These are phyloP conservation scores for Lactifluus rugatus DNA, from an alignment of 768 basidiomycete genomes.

Conservation along the genomic window DNA sequence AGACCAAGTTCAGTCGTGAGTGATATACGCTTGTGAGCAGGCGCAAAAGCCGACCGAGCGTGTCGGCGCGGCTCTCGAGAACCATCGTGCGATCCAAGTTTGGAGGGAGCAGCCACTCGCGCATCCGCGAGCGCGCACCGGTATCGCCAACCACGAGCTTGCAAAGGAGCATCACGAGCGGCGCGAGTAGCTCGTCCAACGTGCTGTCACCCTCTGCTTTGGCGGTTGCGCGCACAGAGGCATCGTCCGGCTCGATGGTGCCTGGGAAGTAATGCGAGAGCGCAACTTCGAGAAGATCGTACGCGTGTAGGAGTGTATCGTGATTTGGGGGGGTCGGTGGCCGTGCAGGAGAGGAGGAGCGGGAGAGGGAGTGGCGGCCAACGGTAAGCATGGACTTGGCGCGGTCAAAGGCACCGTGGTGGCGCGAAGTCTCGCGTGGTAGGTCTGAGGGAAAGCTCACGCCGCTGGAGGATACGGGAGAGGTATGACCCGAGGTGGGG, in stretches of 20 bases:
- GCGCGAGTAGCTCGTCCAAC: constrained; percentile 71
- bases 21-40: constrained; percentile 71
- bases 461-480: constrained; percentile 22
- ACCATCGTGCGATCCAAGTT: constrained; percentile 72
- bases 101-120: constrained; percentile 63
- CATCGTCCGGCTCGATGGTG: constrained; percentile 51
- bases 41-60: constrained; percentile 72
- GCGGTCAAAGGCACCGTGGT: constrained; percentile 38
- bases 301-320: constrained; percentile 55
- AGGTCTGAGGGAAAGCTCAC: constrained; percentile 12
- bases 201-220: constrained; percentile 44
- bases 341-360: constrained; percentile 33
- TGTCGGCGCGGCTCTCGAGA: constrained; percentile 61
- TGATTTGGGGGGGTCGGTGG: constrained; percentile 29
- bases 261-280: constrained; percentile 59
- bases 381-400: constrained; percentile 46
- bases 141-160: constrained; percentile 61
- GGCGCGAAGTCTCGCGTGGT: constrained; percentile 20
- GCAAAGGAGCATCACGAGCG: constrained; percentile 66
- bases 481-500: constrained; percentile 27
- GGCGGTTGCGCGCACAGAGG: constrained; percentile 42
- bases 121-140: constrained; percentile 42
- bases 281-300: constrained; percentile 55
- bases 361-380: constrained; percentile 35
- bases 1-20: constrained; percentile 56